A percentile compares a stretch with the other conserved stretches of the same genome.
These are phyloP conservation scores for Microascus cirrosus DNA, from an alignment of 2,329 filamentous ascomycete genomes.

Conservation along the genomic window DNA sequence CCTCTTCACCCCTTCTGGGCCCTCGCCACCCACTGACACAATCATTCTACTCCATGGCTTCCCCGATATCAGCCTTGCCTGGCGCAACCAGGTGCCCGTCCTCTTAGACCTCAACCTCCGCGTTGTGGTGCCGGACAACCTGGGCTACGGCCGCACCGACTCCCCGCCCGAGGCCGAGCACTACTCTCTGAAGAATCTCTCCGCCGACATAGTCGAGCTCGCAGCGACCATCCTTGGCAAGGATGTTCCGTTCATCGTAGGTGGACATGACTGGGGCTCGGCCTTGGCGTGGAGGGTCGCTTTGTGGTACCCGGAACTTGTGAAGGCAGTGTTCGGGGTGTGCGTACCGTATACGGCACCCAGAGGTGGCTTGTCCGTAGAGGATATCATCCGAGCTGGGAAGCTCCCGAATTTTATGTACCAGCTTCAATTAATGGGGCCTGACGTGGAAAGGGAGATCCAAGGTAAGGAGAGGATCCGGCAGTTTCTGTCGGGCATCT, in stretches of 20 bases:
- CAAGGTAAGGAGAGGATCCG: conserved; percentile 51
- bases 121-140: conserved; percentile 75
- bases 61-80: conserved; percentile 74
- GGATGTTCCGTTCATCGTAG: conserved; percentile 56
- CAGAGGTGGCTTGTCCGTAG: conserved; percentile 35
- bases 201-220: conserved; percentile 65
- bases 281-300: conserved; percentile 63
- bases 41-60: conserved; percentile 60
- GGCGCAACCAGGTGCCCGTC: conserved; percentile 79
- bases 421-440: conserved; percentile 67
- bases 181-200: conserved; percentile 63
- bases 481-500: conserved; percentile 60
- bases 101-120: conserved; percentile 62
- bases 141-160: conserved; percentile 73
- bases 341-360: conserved; percentile 66
- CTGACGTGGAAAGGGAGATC: conserved; percentile 49
- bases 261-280: conserved; percentile 92
- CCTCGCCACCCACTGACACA: conserved; percentile 29
- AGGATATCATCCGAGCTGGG: conserved; percentile 43
- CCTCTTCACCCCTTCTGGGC: conserved; percentile 31
- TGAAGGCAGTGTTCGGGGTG: conserved; percentile 66
- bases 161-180: conserved; percentile 49
- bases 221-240: conserved; percentile 40
- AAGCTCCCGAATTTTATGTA: conserved; percentile 64
- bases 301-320: conserved; percentile 60